Percentiles rank a stretch among this genome's conserved stretches.
Evolutionary conservation across 2,329 filamentous ascomycete species (phyloP).

Genomic region (Phaeoacremonium minimum): DNA sequence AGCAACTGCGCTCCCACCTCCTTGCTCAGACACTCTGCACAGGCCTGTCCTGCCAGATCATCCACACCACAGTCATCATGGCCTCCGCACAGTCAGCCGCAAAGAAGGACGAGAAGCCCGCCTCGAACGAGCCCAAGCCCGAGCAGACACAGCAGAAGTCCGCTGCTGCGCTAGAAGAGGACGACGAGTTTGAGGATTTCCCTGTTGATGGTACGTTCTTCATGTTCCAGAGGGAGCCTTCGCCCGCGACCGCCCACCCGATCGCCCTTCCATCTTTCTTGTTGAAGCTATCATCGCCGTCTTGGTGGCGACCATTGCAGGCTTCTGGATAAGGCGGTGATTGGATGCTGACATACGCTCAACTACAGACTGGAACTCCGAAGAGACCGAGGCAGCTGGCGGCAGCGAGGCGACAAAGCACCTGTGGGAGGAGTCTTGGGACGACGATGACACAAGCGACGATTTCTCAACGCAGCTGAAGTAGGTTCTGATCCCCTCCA

Average conservation of each 20-base stretch:
- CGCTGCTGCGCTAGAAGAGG: slow-evolving; percentile 76
- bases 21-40: too few species aligned
- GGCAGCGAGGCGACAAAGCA: slow-evolving; percentile 66
- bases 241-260: slow-evolving; percentile 2
- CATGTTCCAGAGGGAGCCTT: too few species aligned
- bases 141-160: slow-evolving; percentile 56
- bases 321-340: not conserved
- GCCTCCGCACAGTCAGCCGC: slow-evolving; percentile 25
- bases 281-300: not conserved
- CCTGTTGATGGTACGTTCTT: slow-evolving; percentile 76
- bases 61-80: slow-evolving; percentile 21
- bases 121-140: slow-evolving; percentile 36
- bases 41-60: not conserved
- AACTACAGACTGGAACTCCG: slow-evolving; percentile 86
- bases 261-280: not conserved
- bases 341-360: too few species aligned
- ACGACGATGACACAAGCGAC: slow-evolving; percentile 94
- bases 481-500: slow-evolving; percentile 42
- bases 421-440: slow-evolving; percentile 99
- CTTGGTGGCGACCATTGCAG: not conserved
- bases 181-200: slow-evolving; percentile 99
- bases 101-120: slow-evolving; percentile 30
- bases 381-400: slow-evolving; percentile 79
- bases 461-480: slow-evolving; percentile 94
- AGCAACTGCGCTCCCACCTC: too few species aligned